Conservation (phyloP, 164 flowering plant species). For the Magnolia officinalis region DNA sequence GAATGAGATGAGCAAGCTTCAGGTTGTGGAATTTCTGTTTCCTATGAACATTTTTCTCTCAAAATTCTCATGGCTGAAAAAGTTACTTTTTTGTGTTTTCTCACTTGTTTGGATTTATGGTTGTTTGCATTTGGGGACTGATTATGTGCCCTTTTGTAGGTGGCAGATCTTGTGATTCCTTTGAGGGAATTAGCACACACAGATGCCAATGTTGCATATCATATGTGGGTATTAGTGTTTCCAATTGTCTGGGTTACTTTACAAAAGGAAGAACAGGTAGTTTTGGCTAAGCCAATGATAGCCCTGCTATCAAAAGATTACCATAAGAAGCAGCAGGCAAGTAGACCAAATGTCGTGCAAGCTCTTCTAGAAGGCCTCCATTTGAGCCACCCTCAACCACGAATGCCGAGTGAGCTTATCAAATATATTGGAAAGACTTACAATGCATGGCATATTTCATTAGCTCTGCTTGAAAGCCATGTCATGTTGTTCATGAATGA, state of each 20-base stretch:
- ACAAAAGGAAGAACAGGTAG: slow-evolving; percentile 85
- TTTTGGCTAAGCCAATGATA: slow-evolving; percentile 93
- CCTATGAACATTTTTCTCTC: background rate
- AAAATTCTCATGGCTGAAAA: background rate
- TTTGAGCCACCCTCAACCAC: slow-evolving; percentile 96
- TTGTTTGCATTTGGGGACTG: background rate
- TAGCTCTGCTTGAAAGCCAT: slow-evolving; percentile 91
- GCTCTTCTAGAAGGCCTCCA: slow-evolving; percentile 99
- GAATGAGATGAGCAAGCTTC: slow-evolving; percentile 77
- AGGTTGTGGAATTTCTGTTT: slow-evolving; percentile 44
- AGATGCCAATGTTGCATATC: slow-evolving; percentile 96
- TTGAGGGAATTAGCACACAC: slow-evolving; percentile 92
- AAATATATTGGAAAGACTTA: slow-evolving; percentile 95
- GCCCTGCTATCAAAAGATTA: slow-evolving; percentile 86
- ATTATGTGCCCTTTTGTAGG: slow-evolving; percentile 37
- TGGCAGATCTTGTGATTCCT: slow-evolving; percentile 84
- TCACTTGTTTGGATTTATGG: background rate
- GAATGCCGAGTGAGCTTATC: slow-evolving; percentile 98
- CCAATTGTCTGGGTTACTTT: slow-evolving; percentile 99
- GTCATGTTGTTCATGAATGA: slow-evolving; percentile 92
- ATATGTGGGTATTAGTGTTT: slow-evolving; percentile 95
- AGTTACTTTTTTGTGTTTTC: background rate
- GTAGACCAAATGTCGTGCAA: slow-evolving; percentile 96
- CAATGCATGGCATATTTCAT: slow-evolving; percentile 97
- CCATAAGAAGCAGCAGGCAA: slow-evolving; percentile 86